Percentiles rank a stretch among this genome's conserved stretches.
phyloP scores from a whole-genome alignment of 2,329 filamentous ascomycete species.

The Simplicillium sp. region DNA sequence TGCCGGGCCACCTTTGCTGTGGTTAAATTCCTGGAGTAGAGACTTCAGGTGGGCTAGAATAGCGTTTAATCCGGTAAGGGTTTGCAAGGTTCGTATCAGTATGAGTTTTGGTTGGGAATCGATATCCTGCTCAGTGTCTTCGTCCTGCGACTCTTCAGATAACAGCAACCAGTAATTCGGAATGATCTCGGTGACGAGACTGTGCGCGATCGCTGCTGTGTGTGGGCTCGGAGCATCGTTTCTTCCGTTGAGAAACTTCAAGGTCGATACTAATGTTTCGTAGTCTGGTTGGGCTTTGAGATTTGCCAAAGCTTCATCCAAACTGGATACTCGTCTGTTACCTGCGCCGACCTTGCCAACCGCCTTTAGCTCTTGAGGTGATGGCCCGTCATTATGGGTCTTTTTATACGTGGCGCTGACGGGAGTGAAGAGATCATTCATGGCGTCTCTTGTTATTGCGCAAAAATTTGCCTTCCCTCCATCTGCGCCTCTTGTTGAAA shows the following conservation, averaged over 20 bases:
- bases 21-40: constrained; percentile 43
- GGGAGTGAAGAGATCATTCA: constrained; percentile 48
- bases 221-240: constrained; percentile 46
- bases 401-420: constrained; percentile 42
- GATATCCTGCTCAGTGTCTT: constrained; percentile 1
- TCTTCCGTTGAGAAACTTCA: constrained; percentile 39
- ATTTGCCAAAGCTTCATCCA: constrained; percentile 46
- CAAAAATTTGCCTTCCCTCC: background rate
- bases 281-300: constrained; percentile 55
- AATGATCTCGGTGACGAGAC: constrained; percentile 63
- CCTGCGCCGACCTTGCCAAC: background rate
- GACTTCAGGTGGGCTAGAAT: constrained; percentile 59
- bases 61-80: constrained; percentile 70
- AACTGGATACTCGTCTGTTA: constrained; percentile 14
- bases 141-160: constrained; percentile 28
- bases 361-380: constrained; percentile 26
- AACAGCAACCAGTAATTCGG: constrained; percentile 74
- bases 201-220: constrained; percentile 65
- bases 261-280: constrained; percentile 38
- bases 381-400: constrained; percentile 22
- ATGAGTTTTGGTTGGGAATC: no score
- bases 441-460: constrained; percentile 15
- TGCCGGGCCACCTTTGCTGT: constrained; percentile 24
- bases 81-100: constrained; percentile 39
- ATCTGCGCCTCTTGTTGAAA: background rate